Evolutionary conservation across 176 grass and related monocot species (phyloP).

Genomic region (Phoenix roebelenii): DNA sequence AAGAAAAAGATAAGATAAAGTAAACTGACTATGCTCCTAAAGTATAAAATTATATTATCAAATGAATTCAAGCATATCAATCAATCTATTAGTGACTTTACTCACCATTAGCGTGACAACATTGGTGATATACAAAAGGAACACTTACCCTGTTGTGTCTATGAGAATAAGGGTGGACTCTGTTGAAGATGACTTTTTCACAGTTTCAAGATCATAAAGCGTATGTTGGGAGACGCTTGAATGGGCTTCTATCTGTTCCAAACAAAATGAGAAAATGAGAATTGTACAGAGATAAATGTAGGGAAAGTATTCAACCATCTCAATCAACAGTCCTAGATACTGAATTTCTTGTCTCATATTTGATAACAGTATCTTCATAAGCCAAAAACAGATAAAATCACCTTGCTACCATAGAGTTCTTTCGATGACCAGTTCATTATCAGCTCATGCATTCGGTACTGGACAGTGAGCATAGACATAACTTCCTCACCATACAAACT

Average conservation of each 20-base stretch:
- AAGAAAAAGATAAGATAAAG: no score
- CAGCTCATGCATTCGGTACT: conserved; percentile 90
- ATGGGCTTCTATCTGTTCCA: conserved; percentile 71
- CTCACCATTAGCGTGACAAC: no score
- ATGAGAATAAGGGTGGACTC: conserved; percentile 89
- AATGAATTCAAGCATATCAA: no score
- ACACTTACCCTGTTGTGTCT: conserved; percentile 76
- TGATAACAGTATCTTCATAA: neutral
- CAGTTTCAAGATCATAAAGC: conserved; percentile 82
- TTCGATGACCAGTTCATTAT: conserved; percentile 98
- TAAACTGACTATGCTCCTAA: no score
- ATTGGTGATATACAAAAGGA: conserved; percentile 5
- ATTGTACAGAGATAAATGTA: neutral
- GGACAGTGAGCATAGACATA: conserved; percentile 81
- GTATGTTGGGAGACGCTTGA: conserved; percentile 67
- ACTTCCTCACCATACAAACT: conserved; percentile 62
- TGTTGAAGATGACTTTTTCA: conserved; percentile 68
- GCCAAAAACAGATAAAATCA: conserved; percentile 3
- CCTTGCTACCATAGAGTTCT: conserved; percentile 95
- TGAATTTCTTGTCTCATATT: neutral
- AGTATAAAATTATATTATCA: no score
- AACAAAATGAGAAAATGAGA: conserved; percentile 2
- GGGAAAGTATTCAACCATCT: neutral
- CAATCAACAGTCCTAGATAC: neutral
- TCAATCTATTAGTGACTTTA: no score